A percentile compares a stretch with the other conserved stretches of the same genome.
Conservation (phyloP, 495 filamentous ascomycete genomes). For the Bombardia bombarda region DNA sequence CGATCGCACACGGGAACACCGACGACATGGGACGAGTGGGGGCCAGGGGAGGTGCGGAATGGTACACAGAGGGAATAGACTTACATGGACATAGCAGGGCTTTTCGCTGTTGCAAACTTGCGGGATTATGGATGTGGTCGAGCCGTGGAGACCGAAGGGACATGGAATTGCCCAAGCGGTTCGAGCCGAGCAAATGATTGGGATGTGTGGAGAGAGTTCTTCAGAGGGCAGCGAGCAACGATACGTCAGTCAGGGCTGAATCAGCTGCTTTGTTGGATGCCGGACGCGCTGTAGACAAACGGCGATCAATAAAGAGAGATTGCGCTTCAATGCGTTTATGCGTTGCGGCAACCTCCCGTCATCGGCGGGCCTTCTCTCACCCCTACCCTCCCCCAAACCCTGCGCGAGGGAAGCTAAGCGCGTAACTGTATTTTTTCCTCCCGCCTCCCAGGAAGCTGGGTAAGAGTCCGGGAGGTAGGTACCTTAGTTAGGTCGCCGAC, state of each 20-base stretch:
- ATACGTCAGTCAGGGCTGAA: conserved; percentile 1
- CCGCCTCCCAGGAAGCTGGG: too few species aligned
- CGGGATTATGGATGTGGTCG: conserved; percentile 6
- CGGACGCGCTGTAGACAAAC: too few species aligned
- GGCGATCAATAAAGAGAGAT: conserved; percentile 17
- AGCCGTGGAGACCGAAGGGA: conserved; percentile 3
- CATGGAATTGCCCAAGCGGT: neutral
- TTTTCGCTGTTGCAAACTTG: too few species aligned
- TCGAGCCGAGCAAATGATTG: conserved; percentile 11
- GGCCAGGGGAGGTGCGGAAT: neutral
- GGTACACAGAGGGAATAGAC: neutral
- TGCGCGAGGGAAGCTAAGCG: too few species aligned
- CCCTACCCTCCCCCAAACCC: too few species aligned
- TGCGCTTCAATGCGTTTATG: conserved; percentile 28
- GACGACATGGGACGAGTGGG: conserved; percentile 4
- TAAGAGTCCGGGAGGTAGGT: too few species aligned
- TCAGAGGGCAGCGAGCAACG: neutral
- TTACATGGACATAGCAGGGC: too few species aligned
- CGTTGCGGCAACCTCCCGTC: conserved; percentile 8
- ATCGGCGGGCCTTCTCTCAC: too few species aligned
- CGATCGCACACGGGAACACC: conserved; percentile 20
- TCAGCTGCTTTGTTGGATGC: too few species aligned
- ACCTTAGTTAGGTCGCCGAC: too few species aligned
- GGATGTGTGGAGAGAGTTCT: neutral
- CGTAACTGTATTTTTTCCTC: too few species aligned